Evolutionary conservation across 768 basidiomycete genomes (phyloP).

Genomic region (Kwoniella pini): DNA sequence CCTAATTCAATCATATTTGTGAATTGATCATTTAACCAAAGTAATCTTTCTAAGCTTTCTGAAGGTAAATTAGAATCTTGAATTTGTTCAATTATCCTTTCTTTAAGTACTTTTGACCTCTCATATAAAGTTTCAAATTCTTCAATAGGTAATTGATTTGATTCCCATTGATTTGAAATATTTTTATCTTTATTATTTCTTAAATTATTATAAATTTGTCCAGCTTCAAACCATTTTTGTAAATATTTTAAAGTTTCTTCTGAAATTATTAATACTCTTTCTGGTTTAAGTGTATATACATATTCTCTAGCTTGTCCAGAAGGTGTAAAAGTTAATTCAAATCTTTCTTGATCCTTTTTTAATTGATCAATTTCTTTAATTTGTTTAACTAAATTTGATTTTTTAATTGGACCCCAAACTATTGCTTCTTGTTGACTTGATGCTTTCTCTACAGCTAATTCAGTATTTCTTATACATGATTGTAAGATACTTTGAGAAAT

Average conservation of each 20-base stretch:
- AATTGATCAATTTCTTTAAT: slow-evolving; percentile 54
- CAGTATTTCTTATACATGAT: slow-evolving; percentile 89
- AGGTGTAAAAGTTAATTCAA: slow-evolving; percentile 40
- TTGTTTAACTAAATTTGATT: slow-evolving; percentile 53
- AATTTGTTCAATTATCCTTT: slow-evolving; percentile 60
- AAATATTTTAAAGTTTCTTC: slow-evolving; percentile 39
- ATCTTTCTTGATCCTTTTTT: slow-evolving; percentile 45
- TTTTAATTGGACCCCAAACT: slow-evolving; percentile 57
- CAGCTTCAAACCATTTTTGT: slow-evolving; percentile 38
- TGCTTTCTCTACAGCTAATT: slow-evolving; percentile 61
- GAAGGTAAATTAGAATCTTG: slow-evolving; percentile 36
- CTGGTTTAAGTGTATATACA: slow-evolving; percentile 53
- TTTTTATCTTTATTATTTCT: not conserved
- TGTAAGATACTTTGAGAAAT: slow-evolving; percentile 88
- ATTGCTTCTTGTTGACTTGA: slow-evolving; percentile 56
- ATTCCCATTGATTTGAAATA: slow-evolving; percentile 40
- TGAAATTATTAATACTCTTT: slow-evolving; percentile 36
- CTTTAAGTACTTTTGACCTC: slow-evolving; percentile 57
- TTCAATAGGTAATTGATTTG: slow-evolving; percentile 39
- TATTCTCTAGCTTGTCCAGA: slow-evolving; percentile 49
- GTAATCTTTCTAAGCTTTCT: slow-evolving; percentile 64
- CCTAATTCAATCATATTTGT: slow-evolving; percentile 63
- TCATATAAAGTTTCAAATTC: slow-evolving; percentile 45
- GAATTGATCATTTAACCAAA: slow-evolving; percentile 72
- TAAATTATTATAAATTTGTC: not conserved